Base-by-base conservation (phyloP, 2,329 filamentous ascomycete species). In the Verticillium dahliae region DNA sequence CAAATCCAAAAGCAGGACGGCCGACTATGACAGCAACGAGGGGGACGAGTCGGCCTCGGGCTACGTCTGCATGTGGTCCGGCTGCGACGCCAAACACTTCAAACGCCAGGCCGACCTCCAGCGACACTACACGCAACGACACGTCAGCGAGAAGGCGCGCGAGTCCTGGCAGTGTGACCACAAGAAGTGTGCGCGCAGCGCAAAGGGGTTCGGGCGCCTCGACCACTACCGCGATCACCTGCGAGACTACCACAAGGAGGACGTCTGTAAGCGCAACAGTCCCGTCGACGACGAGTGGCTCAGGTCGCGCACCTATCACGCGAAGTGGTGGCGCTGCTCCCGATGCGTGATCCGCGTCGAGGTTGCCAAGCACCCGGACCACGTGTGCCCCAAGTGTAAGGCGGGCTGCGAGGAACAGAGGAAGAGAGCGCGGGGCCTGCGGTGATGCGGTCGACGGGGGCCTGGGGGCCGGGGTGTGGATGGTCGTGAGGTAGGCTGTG, bases 141-240 rank as follows among this genome's bases (percentile, higher is more conserved):
- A 86, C 68, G 70, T 72, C 13, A 72, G 74, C 0, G 73, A 74
- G 1, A 71, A 72, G 18, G 67, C 76, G 57, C 81, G 80, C 65
- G 73, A 76, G 13, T 70, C 74, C 18, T 82, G 75, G 67, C 71
- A 69, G 22, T 86, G 84, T 70, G 83, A 85, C 74, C 85, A 84
- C 66, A 69, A 72, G 18, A 74, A 70, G 59, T 85, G 84, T 68
- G 63, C 69, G 31, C 78, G 84, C 7, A 72, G 71, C 34, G 68
- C 69, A 6, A 71, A 76, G 2, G 78, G 82, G 1, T 85, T 86
- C 67, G 75, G 76, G 65, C 78, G 84, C 38, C 77, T 80, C 37
- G 84, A 86, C 64, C 84, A 86, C 71, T 84, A 78, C 68, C 77
- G 83, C 41, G 82, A 85, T 62, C 84, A 86, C 68, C 76, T 84